Evolutionary conservation across 2,329 filamentous ascomycete species (phyloP), one percentile per base, ranked within the genome.

Genomic region (Ophiostoma montium): DNA sequence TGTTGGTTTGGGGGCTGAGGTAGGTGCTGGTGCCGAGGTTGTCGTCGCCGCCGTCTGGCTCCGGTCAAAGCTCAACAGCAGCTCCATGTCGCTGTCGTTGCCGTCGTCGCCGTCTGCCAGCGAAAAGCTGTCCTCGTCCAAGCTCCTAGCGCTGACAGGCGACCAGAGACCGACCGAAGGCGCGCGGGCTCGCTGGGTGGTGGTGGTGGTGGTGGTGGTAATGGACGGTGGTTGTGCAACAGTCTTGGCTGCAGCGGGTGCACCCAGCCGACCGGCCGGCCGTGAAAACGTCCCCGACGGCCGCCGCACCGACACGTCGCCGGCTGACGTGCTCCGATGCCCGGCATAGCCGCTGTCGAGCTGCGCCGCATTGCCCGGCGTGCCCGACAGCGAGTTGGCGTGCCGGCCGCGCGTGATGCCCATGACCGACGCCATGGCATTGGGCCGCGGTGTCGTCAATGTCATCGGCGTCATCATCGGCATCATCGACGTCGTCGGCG

Each of bases 131-230:
- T 50, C 48, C 18, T 70, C 64, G 18, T 70, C 64, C 9, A 71
- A 67, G 23, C 65, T 61, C 8, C 49, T 39, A 45, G 30, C 52
- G 52, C 36, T 59, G 56, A 47, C 55, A 58, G 70, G 69, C 18
- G 66, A 67, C 71, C 74, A 73, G 11, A 75, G 61, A 3, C 70
- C 69, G 8, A 70, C 60, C 7, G 72, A 70, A 19, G 68, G 57
- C 1, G 67, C 65, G 3, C 67, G 68, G 5, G 63, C 61, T 2
- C 60, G 54, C 1, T 54, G 46, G 48, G 50, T 53, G 16, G 57
- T 50, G 19, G 57, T 50, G 47, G 55, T 50, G 9, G 41, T 35
- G 2, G 57, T 50, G 19, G 57, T 50, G 47, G 55, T 50, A 6
- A 36, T 35, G 2, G 46, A 19, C 6, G 35, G 11, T 5, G 49